Conservation (phyloP, 139 green algal genomes). For the Zygnema cylindricum region DNA sequence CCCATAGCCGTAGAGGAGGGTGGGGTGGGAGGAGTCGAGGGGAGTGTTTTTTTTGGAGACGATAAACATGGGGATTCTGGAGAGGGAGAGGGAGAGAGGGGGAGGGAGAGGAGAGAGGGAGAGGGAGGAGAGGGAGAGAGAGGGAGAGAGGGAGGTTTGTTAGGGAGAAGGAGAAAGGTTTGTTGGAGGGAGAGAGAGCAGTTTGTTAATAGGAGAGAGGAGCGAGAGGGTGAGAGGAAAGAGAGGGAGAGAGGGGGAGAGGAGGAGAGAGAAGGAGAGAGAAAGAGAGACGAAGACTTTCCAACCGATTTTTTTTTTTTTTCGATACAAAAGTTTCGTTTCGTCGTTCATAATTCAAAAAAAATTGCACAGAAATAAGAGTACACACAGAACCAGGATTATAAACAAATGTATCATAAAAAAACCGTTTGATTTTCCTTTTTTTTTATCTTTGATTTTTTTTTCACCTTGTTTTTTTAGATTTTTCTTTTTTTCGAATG, state of each 20-base stretch:
- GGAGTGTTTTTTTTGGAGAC: conserved; percentile 66
- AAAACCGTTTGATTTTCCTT: too few relatives aligned
- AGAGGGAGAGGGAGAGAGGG: conserved; percentile 14
- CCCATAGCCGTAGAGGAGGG: conserved; percentile 91
- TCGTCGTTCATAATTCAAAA: too few relatives aligned
- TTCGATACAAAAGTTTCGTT: too few relatives aligned
- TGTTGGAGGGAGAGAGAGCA: background rate
- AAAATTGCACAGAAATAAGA: background rate
- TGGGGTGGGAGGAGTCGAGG: conserved; percentile 73
- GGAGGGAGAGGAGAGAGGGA: background rate
- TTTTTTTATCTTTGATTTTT: too few relatives aligned
- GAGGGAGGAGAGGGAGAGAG: background rate
- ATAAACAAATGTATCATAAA: too few relatives aligned
- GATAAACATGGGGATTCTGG: conserved; percentile 61
- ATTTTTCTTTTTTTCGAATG: too few relatives aligned
- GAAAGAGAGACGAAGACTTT: background rate
- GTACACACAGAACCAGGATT: too few relatives aligned
- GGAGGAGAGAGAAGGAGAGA: background rate
- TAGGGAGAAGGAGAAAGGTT: background rate
- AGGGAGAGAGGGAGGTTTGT: background rate
- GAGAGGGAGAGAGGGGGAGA: background rate
- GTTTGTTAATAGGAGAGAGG: background rate
- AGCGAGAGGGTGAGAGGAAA: background rate
- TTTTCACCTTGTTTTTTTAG: too few relatives aligned
- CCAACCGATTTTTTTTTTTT: too few relatives aligned